Base-by-base conservation (phyloP, 805 yeast genomes). In the Metschnikowia cerradonensis region DNA sequence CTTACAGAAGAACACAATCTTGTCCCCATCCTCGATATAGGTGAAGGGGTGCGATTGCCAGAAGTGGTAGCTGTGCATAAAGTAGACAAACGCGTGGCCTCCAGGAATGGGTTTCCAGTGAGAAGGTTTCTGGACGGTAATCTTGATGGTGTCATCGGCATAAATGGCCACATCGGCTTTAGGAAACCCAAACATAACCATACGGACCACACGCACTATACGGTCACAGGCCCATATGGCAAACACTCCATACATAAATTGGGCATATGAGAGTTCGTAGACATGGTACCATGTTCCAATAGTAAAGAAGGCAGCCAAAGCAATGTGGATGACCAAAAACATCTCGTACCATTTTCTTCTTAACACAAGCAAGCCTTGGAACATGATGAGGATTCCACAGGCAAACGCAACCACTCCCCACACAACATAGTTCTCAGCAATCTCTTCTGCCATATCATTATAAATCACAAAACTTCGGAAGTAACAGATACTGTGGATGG, bases 1-100 rank as follows among this genome's bases (percentile, higher is more conserved):
- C 52, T 71, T 72, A 48, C 66, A 62, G 59, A 62, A 71, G 30
- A 72, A 63, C 2, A 60, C 57, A 19, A 72, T 61, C 5, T 56
- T 51, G 14, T 59, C 50, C 11, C 55, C 53, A 41, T 52, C 45
- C 38, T 56, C 59, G 14, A 50, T 30, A 36, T 56, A 57, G 14
- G 55, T 90, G 95, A 56, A 81, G 73, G 1, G 71, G 76, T 86
- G 90, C 1, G 85, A 79, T 63, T 86, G 89, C 82, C 84, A 84
- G 60, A 84, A 82, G 37, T 73, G 64, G 10, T 66, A 61, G 31
- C 76, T 73, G 37, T 78, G 70, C 51, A 83, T 52, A 62, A 86
- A 81, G 64, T 83, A 76, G 30, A 88, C 66, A 54, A 72, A 86
- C 0, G 77, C 82, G 60, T 69, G 80, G 8, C 78, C 72, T 3